Base-by-base conservation (phyloP, 805 yeast species). In the Kazachstania viticola region DNA sequence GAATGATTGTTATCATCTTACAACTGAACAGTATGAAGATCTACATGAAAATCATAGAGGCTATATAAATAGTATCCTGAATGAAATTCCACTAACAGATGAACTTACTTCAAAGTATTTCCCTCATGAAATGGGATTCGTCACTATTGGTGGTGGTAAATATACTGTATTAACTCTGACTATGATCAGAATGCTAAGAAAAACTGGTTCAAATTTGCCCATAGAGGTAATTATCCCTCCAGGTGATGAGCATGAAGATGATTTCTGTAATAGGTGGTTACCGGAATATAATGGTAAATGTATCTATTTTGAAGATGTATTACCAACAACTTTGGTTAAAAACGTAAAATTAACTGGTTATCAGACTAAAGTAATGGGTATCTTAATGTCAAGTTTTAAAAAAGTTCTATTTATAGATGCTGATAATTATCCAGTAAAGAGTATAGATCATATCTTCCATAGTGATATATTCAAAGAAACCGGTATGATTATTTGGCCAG, bases 191-290 rank as follows among this genome's bases (percentile, higher is more conserved):
- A 55, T 62, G 29, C 43, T 84, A 31, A 62, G 94, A 45, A 71
- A 73, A 25, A 60, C 68, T 6, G 84, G 88, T 3, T 73, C 80
- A 2, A 65, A 63, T 11, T 55, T 79, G 24, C 95, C 95, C 0
- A 73, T 85, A 15, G 95, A 85, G 61, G 79, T 85, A 8, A 67
- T 82, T 41, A 72, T 85, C 40, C 93, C 94, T 7, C 39, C 57
- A 1, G 37, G 36, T 16, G 28, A 41, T 6, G 41, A 42, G 15
- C 36, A 13, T 35, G 61, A 65, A 14, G 68, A 68, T 19, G 79
- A 76, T 35, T 64, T 76, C 31, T 84, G 95, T 56, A 73, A 70
- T 15, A 58, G 59, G 6, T 61, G 78, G 2, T 61, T 82, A 42
- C 93, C 93, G 0, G 44, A 50, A 16, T 54, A 76, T 13, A 68